Percentiles rank a stretch among this genome's conserved stretches.
phyloP scores from a whole-genome alignment of 805 yeast genomes.

The Cyberlindnera euphorbiiphila region DNA sequence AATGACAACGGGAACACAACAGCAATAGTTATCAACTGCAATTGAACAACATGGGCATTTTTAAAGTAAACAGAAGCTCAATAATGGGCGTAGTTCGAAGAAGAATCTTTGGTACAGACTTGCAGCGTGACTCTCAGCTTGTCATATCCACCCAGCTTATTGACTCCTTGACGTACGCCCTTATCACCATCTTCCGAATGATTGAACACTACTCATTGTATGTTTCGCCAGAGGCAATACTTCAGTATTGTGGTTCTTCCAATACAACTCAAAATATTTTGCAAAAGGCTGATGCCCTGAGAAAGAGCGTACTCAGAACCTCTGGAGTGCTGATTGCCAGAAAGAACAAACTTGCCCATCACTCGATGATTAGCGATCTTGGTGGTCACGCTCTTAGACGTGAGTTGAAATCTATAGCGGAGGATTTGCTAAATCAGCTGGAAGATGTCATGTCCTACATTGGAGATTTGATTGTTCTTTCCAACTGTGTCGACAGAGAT shows the following conservation, averaged over 20 bases:
- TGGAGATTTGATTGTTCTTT: conserved; percentile 2
- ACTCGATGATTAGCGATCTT: neutral
- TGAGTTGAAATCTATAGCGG: conserved; percentile 2
- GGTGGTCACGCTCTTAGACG: neutral
- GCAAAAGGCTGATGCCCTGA: neutral
- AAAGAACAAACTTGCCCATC: conserved; percentile 9
- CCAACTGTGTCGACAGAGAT: conserved; percentile 9
- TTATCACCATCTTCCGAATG: conserved; percentile 7
- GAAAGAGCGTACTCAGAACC: conserved; percentile 3
- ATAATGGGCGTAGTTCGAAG: conserved; percentile 5
- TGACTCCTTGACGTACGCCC: conserved; percentile 8
- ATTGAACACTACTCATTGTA: conserved; percentile 8
- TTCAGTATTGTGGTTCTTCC: neutral
- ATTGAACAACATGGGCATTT: conserved; percentile 6
- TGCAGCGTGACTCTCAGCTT: conserved; percentile 2
- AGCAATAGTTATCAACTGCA: neutral
- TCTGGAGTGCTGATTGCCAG: conserved; percentile 5
- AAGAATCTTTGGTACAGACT: conserved; percentile 7
- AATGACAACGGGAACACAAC: neutral
- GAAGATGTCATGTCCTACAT: neutral
- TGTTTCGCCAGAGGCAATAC: conserved; percentile 1
- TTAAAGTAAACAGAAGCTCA: conserved; percentile 8
- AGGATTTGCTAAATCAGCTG: neutral
- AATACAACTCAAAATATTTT: neutral
- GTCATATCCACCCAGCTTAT: conserved; percentile 3